Percentiles rank a stretch among this genome's conserved stretches.
These are phyloP conservation scores for Papiliotrema laurentii DNA, from an alignment of 1,284 basidiomycete genomes.

Conservation along the genomic window DNA sequence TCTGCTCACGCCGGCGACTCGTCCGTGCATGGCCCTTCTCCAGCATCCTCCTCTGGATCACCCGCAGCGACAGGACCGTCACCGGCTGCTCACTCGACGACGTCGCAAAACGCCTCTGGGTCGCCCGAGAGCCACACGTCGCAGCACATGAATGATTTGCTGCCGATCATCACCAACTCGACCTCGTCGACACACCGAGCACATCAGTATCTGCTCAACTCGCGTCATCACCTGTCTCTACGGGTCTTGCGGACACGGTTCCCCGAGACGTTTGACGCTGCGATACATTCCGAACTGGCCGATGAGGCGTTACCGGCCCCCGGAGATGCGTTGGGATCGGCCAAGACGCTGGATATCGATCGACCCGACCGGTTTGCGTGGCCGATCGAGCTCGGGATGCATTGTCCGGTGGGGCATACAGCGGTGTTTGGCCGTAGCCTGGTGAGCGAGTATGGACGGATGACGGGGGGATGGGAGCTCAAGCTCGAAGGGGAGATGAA, in stretches of 20 bases:
- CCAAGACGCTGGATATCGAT: conserved; percentile 34
- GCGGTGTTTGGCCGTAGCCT: conserved; percentile 38
- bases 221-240: conserved; percentile 34
- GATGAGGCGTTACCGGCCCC: conserved; percentile 34
- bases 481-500: too few species aligned
- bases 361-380: conserved; percentile 33
- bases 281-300: conserved; percentile 31
- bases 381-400: conserved; percentile 45
- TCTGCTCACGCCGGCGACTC: too few species aligned
- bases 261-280: conserved; percentile 33
- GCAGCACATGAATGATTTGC: conserved; percentile 22
- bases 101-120: conserved; percentile 5
- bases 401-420: conserved; percentile 36
- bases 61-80: conserved; percentile 1
- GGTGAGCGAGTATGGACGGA: conserved; percentile 34
- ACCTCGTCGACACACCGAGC: conserved; percentile 20
- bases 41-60: conserved; percentile 13
- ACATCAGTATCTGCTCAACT: conserved; percentile 22
- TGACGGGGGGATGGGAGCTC: conserved; percentile 27
- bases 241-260: conserved; percentile 24
- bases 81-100: conserved; percentile 5
- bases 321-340: conserved; percentile 32
- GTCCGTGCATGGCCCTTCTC: conserved; percentile 3
- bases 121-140: conserved; percentile 13
- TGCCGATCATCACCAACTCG: conserved; percentile 27